phyloP scores from a whole-genome alignment of 768 basidiomycete species.

The Boletus pseudopeckii region DNA sequence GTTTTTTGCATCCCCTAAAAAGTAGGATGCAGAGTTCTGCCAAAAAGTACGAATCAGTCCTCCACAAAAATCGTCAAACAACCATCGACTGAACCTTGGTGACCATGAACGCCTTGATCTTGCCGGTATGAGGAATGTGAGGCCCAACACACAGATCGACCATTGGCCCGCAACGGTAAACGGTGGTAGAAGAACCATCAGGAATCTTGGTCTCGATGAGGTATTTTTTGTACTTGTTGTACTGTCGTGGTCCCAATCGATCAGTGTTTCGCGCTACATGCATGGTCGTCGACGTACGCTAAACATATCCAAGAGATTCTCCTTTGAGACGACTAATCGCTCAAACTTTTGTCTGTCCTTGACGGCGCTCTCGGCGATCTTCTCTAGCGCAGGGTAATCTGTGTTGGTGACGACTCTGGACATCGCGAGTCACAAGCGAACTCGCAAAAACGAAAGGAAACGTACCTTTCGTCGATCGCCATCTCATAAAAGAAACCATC shows the following conservation, averaged over 20 bases:
- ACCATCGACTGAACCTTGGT: slow-evolving; percentile 67
- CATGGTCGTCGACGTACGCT: slow-evolving; percentile 50
- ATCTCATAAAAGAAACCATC: slow-evolving; percentile 99
- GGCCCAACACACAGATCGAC: slow-evolving; percentile 96
- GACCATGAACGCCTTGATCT: slow-evolving; percentile 96
- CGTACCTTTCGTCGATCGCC: slow-evolving; percentile 77
- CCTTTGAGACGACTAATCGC: slow-evolving; percentile 88
- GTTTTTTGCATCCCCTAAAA: slow-evolving; percentile 89
- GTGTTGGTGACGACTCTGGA: slow-evolving; percentile 68
- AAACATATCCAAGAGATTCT: slow-evolving; percentile 97
- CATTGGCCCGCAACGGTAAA: slow-evolving; percentile 98
- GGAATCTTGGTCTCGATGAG: slow-evolving; percentile 94
- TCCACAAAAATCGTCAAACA: background rate
- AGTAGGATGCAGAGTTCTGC: slow-evolving; percentile 96
- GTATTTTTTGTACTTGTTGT: slow-evolving; percentile 98
- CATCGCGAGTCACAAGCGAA: background rate
- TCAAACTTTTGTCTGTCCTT: slow-evolving; percentile 99
- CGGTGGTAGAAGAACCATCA: slow-evolving; percentile 94
- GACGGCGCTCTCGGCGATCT: slow-evolving; percentile 79
- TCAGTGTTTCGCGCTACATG: background rate
- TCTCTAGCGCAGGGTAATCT: slow-evolving; percentile 89
- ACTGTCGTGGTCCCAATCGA: slow-evolving; percentile 47
- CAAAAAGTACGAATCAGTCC: background rate
- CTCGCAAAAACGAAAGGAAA: background rate
- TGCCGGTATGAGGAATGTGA: slow-evolving; percentile 96